Percentiles rank a stretch among this genome's conserved stretches.
phyloP scores from a whole-genome alignment of 768 basidiomycete genomes.

The Lanmaoa rubissima region DNA sequence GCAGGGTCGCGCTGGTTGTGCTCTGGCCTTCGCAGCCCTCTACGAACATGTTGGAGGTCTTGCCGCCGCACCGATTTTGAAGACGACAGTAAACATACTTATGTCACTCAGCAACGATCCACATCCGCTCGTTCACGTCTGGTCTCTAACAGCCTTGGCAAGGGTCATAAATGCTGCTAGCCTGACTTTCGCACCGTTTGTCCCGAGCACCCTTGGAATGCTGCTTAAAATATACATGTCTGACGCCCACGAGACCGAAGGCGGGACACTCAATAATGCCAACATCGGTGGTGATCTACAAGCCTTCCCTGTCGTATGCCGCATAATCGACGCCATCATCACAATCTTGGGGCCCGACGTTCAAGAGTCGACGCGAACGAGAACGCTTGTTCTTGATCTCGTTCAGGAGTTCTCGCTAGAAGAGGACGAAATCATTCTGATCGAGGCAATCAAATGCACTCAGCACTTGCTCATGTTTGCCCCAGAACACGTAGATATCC shows the following conservation, averaged over 20 bases:
- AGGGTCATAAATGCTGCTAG: constrained; percentile 90
- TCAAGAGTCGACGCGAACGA: constrained; percentile 77
- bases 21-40: constrained; percentile 87
- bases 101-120: constrained; percentile 96
- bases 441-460: constrained; percentile 94
- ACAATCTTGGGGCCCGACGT: constrained; percentile 94
- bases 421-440: constrained; percentile 81
- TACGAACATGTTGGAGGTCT: constrained; percentile 91
- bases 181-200: constrained; percentile 86
- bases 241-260: constrained; percentile 91
- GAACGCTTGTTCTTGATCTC: constrained; percentile 80
- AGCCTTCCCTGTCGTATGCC: constrained; percentile 87
- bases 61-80: constrained; percentile 91
- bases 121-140: constrained; percentile 94
- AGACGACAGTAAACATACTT: constrained; percentile 92
- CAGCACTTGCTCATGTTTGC: constrained; percentile 98
- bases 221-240: constrained; percentile 85
- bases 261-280: constrained; percentile 76
- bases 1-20: constrained; percentile 88
- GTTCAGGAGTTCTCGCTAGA: constrained; percentile 84
- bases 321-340: constrained; percentile 90
- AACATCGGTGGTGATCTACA: constrained; percentile 91
- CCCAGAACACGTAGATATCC: constrained; percentile 78
- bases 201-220: constrained; percentile 85
- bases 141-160: constrained; percentile 82